These are phyloP conservation scores for Boletus patriciae DNA, from an alignment of 768 basidiomycete species.

Conservation along the genomic window DNA sequence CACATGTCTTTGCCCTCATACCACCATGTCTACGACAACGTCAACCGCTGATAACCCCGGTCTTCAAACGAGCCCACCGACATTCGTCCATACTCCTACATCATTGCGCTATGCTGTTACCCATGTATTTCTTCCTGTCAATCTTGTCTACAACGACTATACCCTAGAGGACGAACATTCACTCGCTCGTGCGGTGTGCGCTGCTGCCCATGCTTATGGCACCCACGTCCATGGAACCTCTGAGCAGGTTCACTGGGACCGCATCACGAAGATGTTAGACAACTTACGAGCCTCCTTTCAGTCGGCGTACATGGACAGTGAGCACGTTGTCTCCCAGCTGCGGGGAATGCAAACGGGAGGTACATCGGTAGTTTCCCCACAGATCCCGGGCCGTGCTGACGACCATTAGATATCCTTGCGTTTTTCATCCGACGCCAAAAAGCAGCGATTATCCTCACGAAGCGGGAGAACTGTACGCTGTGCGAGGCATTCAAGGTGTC, in stretches of 20 bases:
- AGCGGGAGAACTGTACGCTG: conserved; percentile 19
- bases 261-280: conserved; percentile 4
- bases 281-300: not conserved
- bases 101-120: not conserved
- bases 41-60: accelerated
- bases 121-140: conserved; percentile 8
- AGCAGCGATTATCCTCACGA: conserved; percentile 32
- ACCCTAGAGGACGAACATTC: not conserved
- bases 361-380: not conserved
- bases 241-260: not conserved
- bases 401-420: too few relatives aligned
- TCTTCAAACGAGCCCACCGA: too few relatives aligned
- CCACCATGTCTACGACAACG: too few relatives aligned
- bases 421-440: too few relatives aligned
- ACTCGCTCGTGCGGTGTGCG: conserved; percentile 1
- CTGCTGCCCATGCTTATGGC: conserved; percentile 2
- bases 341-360: not conserved
- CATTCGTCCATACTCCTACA: too few relatives aligned
- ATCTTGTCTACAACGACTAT: not conserved
- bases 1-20: too few relatives aligned
- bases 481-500: conserved; percentile 47
- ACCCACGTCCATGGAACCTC: not conserved
- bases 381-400: not conserved
- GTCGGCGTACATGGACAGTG: not conserved
- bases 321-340: not conserved